Percentiles rank a stretch among this genome's conserved stretches.
These are phyloP conservation scores for Picea sitchensis DNA, from an alignment of 75 land plant species.

Conservation along the genomic window DNA sequence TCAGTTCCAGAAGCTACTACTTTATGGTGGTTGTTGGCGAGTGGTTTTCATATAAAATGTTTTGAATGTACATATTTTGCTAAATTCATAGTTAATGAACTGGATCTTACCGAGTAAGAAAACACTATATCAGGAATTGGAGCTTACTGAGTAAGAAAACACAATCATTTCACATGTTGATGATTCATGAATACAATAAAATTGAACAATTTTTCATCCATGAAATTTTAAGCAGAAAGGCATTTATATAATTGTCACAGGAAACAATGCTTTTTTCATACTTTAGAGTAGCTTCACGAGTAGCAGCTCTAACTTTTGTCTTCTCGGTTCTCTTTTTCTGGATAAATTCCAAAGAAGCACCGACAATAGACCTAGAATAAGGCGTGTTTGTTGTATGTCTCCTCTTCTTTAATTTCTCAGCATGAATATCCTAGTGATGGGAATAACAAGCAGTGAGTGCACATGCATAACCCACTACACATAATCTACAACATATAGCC, in stretches of 20 bases:
- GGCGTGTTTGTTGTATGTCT: slow-evolving; percentile 62
- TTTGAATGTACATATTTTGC: too few relatives aligned
- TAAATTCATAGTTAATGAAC: too few relatives aligned
- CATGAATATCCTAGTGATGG: slow-evolving; percentile 44
- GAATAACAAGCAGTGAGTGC: background rate
- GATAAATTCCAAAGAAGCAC: slow-evolving; percentile 66
- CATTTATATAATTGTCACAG: background rate
- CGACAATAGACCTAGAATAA: slow-evolving; percentile 68
- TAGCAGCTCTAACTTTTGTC: slow-evolving; percentile 63
- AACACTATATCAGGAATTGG: too few relatives aligned
- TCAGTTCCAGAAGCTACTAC: too few relatives aligned
- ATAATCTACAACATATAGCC: too few relatives aligned
- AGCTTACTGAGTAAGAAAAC: too few relatives aligned
- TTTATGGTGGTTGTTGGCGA: too few relatives aligned
- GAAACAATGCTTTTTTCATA: background rate
- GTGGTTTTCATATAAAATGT: too few relatives aligned
- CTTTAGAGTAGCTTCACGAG: slow-evolving; percentile 65
- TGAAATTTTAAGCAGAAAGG: background rate
- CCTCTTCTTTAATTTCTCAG: slow-evolving; percentile 72
- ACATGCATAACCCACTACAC: background rate
- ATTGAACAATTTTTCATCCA: too few relatives aligned
- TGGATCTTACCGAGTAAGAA: too few relatives aligned
- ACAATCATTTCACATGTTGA: too few relatives aligned
- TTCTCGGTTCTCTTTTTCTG: slow-evolving; percentile 73
- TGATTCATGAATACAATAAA: too few relatives aligned